Evolutionary conservation across 495 filamentous ascomycete species (phyloP), one percentile per base, ranked within the genome.

Genomic region (Achaetomiella virescens): DNA sequence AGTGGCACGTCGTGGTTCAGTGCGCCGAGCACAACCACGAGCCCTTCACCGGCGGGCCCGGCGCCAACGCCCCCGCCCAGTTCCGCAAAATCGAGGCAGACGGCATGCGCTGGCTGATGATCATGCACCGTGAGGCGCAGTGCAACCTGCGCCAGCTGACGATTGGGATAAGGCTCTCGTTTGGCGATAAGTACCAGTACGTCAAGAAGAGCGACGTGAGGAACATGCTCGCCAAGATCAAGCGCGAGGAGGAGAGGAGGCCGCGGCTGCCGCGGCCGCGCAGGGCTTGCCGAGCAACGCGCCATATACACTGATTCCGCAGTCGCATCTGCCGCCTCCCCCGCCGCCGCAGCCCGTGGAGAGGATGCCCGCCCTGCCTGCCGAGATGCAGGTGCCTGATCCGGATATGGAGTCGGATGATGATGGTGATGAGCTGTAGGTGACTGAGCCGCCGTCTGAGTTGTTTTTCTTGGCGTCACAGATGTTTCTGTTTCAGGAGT

Each of bases 151-250:
- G 67, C 14, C 67, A 70, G 66, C 58, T 70, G 47, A 70, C 67
- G 31, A 68, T 70, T 22, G 67, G 67, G 6, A 53, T 70, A 15
- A 53, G 67, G 31, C 66, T 70, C 54, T 66, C 63, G 35, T 70
- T 70, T 50, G 67, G 66, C 22, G 67, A 70, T 42, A 70, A 70
- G 66, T 70, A 70, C 50, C 67, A 70, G 61, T 70, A 70, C 41
- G 67, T 70, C 48, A 68, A 70, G 50, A 63, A 68, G 61, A 56
- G 42, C 38, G 67, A 70, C 33, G 66, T 70, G 27, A 48, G 67
- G 17, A 70, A 70, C 58, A 61, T 60, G 55, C 49, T 70, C 41
- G 66, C 66, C 44, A 70, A 66, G 60, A 68, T 70, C 57, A 68
- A 68, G 60, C 53, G 66, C 12, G 66, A 70, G 24, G 67, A 70